Evolutionary conservation across 805 yeast species (phyloP).

Genomic region (Cyberlindnera amylophila): DNA sequence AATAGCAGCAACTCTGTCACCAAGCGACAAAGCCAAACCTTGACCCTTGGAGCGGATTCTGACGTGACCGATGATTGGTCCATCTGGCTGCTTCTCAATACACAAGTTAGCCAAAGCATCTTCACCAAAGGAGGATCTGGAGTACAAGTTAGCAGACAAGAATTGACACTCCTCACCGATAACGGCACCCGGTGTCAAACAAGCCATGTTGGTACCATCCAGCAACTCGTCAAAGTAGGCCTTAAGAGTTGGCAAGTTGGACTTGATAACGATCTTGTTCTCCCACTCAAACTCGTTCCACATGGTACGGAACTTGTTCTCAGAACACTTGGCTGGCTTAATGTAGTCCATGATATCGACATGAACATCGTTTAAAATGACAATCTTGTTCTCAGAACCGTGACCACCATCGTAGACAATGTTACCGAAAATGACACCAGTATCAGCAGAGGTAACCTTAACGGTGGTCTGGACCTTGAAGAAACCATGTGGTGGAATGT

Average conservation of each 20-base stretch:
- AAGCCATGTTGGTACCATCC: conserved; percentile 87
- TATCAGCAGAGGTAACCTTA: conserved; percentile 94
- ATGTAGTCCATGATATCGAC: conserved; percentile 97
- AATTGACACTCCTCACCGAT: conserved; percentile 87
- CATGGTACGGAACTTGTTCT: conserved; percentile 89
- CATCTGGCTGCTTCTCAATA: conserved; percentile 74
- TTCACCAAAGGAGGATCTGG: conserved; percentile 92
- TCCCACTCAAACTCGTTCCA: conserved; percentile 99
- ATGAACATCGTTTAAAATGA: conserved; percentile 89
- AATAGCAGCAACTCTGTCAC: conserved; percentile 87
- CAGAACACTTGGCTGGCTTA: conserved; percentile 89
- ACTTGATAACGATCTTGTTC: conserved; percentile 87
- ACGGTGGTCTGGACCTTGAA: conserved; percentile 83
- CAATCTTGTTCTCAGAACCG: conserved; percentile 83
- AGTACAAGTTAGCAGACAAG: conserved; percentile 89
- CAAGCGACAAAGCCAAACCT: conserved; percentile 91
- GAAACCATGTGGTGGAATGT: conserved; percentile 97
- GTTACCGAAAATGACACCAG: conserved; percentile 97
- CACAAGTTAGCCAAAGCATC: conserved; percentile 95
- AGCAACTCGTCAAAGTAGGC: conserved; percentile 74
- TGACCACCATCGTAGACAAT: conserved; percentile 95
- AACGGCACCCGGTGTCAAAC: conserved; percentile 90
- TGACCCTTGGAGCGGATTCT: conserved; percentile 97
- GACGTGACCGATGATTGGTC: conserved; percentile 86
- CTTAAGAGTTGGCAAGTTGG: conserved; percentile 61